These are phyloP conservation scores for Akanthomyces uredinophilus DNA, from an alignment of 2,329 filamentous ascomycete genomes.

Conservation along the genomic window DNA sequence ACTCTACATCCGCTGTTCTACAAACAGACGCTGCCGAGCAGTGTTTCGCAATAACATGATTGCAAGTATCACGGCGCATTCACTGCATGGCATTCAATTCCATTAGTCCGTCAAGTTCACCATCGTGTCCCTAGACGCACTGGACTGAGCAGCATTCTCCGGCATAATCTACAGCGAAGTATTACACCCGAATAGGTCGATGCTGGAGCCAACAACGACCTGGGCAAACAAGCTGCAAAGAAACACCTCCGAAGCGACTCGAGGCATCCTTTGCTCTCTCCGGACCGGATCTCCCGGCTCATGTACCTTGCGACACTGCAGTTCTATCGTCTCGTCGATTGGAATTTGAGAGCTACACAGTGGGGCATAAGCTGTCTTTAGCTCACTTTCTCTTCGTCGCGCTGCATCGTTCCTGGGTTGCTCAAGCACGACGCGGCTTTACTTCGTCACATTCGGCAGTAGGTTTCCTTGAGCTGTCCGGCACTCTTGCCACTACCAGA, in stretches of 20 bases:
- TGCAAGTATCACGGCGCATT: background rate
- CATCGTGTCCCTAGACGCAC: background rate
- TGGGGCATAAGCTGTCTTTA: conserved; percentile 7
- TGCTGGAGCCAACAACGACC: background rate
- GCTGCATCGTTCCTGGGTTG: background rate
- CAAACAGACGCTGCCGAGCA: background rate
- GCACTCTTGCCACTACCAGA: background rate
- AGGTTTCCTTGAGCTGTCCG: background rate
- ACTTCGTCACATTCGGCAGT: background rate
- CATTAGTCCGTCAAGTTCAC: background rate
- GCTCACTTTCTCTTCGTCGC: background rate
- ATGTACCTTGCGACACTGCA: background rate
- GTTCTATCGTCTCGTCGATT: background rate
- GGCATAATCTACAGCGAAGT: background rate
- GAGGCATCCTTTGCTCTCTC: background rate
- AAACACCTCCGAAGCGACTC: background rate
- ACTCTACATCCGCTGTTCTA: background rate
- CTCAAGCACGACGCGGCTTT: background rate
- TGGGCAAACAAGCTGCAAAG: background rate
- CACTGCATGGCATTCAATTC: background rate
- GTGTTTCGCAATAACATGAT: background rate
- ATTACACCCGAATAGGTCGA: background rate
- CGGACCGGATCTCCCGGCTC: background rate
- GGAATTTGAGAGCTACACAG: background rate
- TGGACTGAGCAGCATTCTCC: background rate